Evolutionary conservation across 2,329 filamentous ascomycete species (phyloP), one percentile per base, ranked within the genome.

Genomic region (Exophiala alcalophila): DNA sequence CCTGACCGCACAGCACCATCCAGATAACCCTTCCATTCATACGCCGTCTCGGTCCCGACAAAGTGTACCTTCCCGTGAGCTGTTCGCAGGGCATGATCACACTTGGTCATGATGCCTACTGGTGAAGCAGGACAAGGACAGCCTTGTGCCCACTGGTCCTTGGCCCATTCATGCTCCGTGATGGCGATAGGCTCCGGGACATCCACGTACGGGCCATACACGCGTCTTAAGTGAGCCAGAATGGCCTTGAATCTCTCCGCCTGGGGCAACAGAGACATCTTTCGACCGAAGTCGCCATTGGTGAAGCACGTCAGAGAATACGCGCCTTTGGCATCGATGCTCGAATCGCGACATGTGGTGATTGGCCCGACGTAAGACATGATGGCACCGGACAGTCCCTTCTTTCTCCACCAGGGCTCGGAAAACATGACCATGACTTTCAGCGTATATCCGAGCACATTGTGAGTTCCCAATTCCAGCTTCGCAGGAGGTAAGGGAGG

Each of bases 1-100:
- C 76, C 76, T 33, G 64, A 69, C 4, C 67, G 53, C 9, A 79
- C 60, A 0, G 76, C 76, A 2, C 77, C 76, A 47, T 80, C 76
- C 73, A 80, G 77, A 51, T 78, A 78, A 0, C 76, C 75, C 38
- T 72, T 75, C 75, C 75, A 78, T 45, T 72, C 67, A 6, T 57
- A 63, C 0, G 70, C 66, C 0, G 69, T 75, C 61, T 80, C 76
- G 0, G 75, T 77, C 0, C 77, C 76, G 2, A 68, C 72, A 51
- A 78, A 80, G 49, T 78, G 70, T 3, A 77, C 28, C 19, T 71
- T 63, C 3, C 67, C 61, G 36, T 60, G 58, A 1, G 59, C 49
- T 23, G 63, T 56, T 10, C 65, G 55, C 6, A 72, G 47, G 0
- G 59, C 44, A 27, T 45, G 60, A 3, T 60, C 51, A 2, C 55